Base-by-base conservation (phyloP, 805 yeast genomes). In the Yarrowia sp. region DNA sequence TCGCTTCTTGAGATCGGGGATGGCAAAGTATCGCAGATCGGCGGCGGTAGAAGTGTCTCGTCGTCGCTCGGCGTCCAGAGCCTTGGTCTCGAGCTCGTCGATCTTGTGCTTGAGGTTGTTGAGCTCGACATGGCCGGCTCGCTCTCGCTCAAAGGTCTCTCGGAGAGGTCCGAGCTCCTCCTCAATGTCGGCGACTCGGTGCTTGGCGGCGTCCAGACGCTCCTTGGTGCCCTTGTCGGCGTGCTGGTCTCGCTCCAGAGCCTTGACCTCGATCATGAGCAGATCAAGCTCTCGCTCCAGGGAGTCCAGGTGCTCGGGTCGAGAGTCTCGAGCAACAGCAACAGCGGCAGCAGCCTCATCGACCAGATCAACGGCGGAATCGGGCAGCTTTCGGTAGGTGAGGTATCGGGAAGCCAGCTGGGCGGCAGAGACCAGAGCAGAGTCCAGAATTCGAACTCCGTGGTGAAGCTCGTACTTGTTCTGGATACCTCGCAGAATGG, bases 261-360 rank as follows among this genome's bases (percentile, higher is more conserved):
- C 99, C 77, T 92, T 91, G 77, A 95, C 94, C 80, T 95, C 99
- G 70, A 95, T 98, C 75, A 94, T 97, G 43, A 95, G 81, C 73
- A 95, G 85, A 77, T 92, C 96, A 61, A 93, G 84, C 80, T 92
- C 92, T 79, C 99, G 90, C 80, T 95, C 99, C 73, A 92, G 85
- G 55, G 88, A 89, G 81, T 95, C 99, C 75, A 95, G 84, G 78
- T 92, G 97, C 79, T 95, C 99, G 1, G 99, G 99, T 78, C 91
- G 92, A 3, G 98, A 94, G 78, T 95, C 99, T 80, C 99, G 87
- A 4, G 97, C 97, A 67, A 95, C 99, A 0, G 98, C 98, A 52
- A 95, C 98, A 69, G 97, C 85, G 2, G 98, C 98, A 53, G 98
- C 96, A 8, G 97, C 85, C 77, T 95, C 98, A 81, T 94, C 99